Percentiles rank a stretch among this genome's conserved stretches.
These are phyloP conservation scores for Pythium rishiriense DNA, from an alignment of 352 stramenopile species.

Conservation along the genomic window DNA sequence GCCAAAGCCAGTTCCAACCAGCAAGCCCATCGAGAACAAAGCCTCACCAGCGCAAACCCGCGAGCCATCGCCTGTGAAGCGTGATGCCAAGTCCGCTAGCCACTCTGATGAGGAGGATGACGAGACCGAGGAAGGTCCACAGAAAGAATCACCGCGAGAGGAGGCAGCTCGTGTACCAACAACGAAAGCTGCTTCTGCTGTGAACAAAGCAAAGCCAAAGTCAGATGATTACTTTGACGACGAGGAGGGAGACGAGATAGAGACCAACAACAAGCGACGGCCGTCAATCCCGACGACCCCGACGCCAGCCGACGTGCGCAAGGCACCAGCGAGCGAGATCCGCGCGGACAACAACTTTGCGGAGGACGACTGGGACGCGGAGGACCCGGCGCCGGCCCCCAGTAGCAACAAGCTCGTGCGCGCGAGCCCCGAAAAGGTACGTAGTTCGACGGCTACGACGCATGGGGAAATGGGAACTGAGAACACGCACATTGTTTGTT, in stretches of 20 bases:
- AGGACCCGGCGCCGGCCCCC: slow-evolving; percentile 29
- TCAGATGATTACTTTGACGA: slow-evolving; percentile 62
- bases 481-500: background rate
- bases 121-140: slow-evolving; percentile 34
- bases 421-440: slow-evolving; percentile 39
- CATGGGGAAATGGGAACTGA: background rate
- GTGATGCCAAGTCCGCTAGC: slow-evolving; percentile 8
- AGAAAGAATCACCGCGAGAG: slow-evolving; percentile 45
- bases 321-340: slow-evolving; percentile 13
- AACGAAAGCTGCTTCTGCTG: background rate
- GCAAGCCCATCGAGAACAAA: background rate
- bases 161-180: slow-evolving; percentile 4
- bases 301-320: background rate
- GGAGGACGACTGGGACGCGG: slow-evolving; percentile 73
- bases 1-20: slow-evolving; percentile 8
- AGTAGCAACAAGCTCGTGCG: slow-evolving; percentile 13
- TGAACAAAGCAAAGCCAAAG: background rate
- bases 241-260: slow-evolving; percentile 38
- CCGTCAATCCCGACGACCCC: slow-evolving; percentile 7
- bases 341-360: slow-evolving; percentile 75
- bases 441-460: background rate
- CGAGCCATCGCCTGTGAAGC: background rate
- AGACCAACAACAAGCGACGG: slow-evolving; percentile 24
- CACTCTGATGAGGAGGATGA: slow-evolving; percentile 26
- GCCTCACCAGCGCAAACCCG: background rate